Percentiles rank a stretch among this genome's conserved stretches.
Evolutionary conservation across 768 basidiomycete species (phyloP).

Genomic region (Leucogyrophana mollusca): DNA sequence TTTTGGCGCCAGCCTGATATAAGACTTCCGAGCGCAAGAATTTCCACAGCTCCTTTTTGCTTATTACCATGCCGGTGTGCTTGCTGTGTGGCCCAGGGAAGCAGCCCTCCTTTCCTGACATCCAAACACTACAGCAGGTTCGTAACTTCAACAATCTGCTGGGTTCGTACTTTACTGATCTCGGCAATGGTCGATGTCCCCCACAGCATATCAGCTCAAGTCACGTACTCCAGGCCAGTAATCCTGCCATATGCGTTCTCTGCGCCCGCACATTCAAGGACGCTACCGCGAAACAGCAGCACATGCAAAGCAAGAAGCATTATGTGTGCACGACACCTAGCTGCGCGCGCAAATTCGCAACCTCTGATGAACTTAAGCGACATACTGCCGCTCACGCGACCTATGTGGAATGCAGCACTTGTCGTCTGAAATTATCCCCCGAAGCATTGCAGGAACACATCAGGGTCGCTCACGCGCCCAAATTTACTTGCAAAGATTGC

Average conservation of each 20-base stretch:
- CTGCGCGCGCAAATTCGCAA: slow-evolving; percentile 2
- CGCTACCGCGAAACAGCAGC: not conserved
- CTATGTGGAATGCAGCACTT: not conserved
- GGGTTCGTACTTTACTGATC: no score
- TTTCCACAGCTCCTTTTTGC: no score
- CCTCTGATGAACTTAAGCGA: not conserved
- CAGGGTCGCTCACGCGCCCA: not conserved
- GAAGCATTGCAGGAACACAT: slow-evolving; percentile 2
- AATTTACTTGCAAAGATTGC: slow-evolving; percentile 2
- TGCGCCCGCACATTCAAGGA: not conserved
- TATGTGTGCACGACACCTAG: not conserved
- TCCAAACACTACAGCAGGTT: not conserved
- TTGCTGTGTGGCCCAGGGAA: slow-evolving; percentile 19
- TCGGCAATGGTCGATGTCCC: no score
- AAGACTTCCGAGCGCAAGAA: no score
- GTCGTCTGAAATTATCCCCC: not conserved
- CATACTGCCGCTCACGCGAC: not conserved
- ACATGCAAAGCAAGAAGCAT: slow-evolving; percentile 2
- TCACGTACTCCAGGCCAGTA: no score
- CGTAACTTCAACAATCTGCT: no score
- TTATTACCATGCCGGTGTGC: slow-evolving; percentile 20
- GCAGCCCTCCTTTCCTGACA: slow-evolving; percentile 21
- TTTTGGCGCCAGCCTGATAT: no score
- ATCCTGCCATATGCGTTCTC: not conserved
- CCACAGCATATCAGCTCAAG: no score